These are phyloP conservation scores for Phytophthora palmivora DNA, from an alignment of 352 stramenopile species.

Conservation along the genomic window DNA sequence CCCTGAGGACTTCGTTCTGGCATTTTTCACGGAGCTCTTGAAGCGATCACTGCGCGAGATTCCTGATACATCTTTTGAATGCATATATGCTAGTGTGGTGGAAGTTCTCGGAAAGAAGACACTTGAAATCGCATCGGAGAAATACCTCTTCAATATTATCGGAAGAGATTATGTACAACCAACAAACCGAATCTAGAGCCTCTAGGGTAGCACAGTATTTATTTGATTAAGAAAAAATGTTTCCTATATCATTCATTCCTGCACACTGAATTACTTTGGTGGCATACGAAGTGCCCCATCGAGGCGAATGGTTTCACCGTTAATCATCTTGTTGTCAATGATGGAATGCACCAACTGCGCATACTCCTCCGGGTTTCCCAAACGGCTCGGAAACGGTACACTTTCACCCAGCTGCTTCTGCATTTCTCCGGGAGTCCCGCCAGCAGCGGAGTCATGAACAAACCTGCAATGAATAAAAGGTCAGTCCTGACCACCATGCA, in stretches of 20 bases:
- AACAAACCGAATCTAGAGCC: conserved; percentile 45
- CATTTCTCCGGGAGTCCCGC: conserved; percentile 95
- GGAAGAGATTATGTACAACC: conserved; percentile 56
- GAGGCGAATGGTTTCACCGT: conserved; percentile 98
- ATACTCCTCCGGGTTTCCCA: conserved; percentile 96
- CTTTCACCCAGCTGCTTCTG: conserved; percentile 92
- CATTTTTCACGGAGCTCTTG: conserved; percentile 56
- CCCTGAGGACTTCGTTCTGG: conserved; percentile 56
- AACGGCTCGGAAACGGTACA: conserved; percentile 95
- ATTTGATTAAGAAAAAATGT: conserved; percentile 21
- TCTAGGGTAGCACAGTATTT: conserved; percentile 29
- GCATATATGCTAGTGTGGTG: conserved; percentile 45
- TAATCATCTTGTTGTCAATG: conserved; percentile 98
- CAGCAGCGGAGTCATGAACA: conserved; percentile 98
- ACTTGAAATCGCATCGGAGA: conserved; percentile 58
- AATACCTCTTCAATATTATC: conserved; percentile 66
- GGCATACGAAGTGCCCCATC: conserved; percentile 97
- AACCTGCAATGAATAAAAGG: conserved; percentile 47
- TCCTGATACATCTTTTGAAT: conserved; percentile 61
- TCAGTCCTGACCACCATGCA: not conserved
- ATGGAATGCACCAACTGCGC: conserved; percentile 95
- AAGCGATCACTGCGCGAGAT: conserved; percentile 55
- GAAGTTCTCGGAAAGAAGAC: conserved; percentile 41
- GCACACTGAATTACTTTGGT: conserved; percentile 65
- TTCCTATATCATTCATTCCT: conserved; percentile 2